Percentiles rank a stretch among this genome's conserved stretches.
Evolutionary conservation across 805 yeast species (phyloP).

Genomic region (Scheffersomyces lignosus): DNA sequence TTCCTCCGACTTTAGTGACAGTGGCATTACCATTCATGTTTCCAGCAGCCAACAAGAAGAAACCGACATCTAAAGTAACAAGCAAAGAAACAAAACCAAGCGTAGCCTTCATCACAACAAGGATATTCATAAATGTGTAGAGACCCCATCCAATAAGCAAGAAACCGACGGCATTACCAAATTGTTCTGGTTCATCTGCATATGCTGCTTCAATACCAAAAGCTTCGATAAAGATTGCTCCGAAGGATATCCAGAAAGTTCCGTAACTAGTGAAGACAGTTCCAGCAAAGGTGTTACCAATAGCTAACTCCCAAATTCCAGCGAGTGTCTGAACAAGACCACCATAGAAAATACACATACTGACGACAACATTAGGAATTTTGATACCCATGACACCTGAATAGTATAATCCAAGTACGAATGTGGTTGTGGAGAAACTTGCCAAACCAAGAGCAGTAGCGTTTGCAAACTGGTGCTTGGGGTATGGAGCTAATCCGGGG

Average conservation of each 20-base stretch:
- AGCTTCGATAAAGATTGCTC: slow-evolving; percentile 50
- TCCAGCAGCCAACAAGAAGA: slow-evolving; percentile 52
- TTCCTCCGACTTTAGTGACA: slow-evolving; percentile 22
- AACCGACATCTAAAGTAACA: slow-evolving; percentile 52
- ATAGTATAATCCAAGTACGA: slow-evolving; percentile 47
- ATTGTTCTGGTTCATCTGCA: slow-evolving; percentile 38
- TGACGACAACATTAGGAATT: slow-evolving; percentile 43
- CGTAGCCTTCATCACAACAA: slow-evolving; percentile 55
- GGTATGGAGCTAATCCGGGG: slow-evolving; percentile 46
- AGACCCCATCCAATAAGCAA: slow-evolving; percentile 64
- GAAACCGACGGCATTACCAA: slow-evolving; percentile 55
- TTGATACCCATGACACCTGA: slow-evolving; percentile 48
- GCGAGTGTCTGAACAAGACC: slow-evolving; percentile 51
- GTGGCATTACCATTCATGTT: slow-evolving; percentile 38
- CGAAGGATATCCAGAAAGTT: slow-evolving; percentile 54
- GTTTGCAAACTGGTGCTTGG: slow-evolving; percentile 48
- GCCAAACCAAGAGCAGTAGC: slow-evolving; percentile 58
- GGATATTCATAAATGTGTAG: slow-evolving; percentile 57
- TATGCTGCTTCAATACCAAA: slow-evolving; percentile 56
- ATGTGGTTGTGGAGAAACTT: slow-evolving; percentile 47
- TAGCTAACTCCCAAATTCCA: slow-evolving; percentile 51
- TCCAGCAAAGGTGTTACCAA: slow-evolving; percentile 58
- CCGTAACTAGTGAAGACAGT: slow-evolving; percentile 55
- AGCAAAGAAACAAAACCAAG: slow-evolving; percentile 51
- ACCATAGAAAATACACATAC: slow-evolving; percentile 49